Conservation (phyloP, 164 flowering plant genomes). For the Paratinospora sagittata region DNA sequence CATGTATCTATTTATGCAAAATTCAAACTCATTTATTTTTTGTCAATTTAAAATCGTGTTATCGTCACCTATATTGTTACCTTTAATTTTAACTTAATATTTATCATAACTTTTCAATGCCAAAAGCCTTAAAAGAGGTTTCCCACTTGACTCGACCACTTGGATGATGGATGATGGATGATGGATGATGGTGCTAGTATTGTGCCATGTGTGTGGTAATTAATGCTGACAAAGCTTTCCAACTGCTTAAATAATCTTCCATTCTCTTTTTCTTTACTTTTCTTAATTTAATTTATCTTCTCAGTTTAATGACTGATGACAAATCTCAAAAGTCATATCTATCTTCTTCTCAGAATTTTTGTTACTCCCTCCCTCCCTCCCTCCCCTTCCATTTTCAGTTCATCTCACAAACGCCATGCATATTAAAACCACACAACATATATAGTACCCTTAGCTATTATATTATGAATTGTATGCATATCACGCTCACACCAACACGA, state of each 20-base stretch:
- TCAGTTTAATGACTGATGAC: no score
- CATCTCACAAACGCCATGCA: no score
- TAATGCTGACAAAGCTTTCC: not conserved
- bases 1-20: not conserved
- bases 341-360: not conserved
- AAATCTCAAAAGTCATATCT: no score
- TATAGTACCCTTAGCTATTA: no score
- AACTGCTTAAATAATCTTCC: not conserved
- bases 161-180: not conserved
- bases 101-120: not conserved
- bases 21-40: not conserved
- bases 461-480: no score
- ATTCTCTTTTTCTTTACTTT: not conserved
- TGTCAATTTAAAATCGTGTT: no score
- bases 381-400: not conserved
- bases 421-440: no score
- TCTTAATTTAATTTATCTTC: not conserved
- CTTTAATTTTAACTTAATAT: no score
- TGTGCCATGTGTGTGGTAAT: not conserved
- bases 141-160: slow-evolving; percentile 3
- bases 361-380: not conserved
- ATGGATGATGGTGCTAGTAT: not conserved
- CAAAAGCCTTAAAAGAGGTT: not conserved
- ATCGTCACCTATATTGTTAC: no score
- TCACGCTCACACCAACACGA: no score